Base-by-base conservation (phyloP, 148 eudicot species). In the Vaccinium vitisidaea region DNA sequence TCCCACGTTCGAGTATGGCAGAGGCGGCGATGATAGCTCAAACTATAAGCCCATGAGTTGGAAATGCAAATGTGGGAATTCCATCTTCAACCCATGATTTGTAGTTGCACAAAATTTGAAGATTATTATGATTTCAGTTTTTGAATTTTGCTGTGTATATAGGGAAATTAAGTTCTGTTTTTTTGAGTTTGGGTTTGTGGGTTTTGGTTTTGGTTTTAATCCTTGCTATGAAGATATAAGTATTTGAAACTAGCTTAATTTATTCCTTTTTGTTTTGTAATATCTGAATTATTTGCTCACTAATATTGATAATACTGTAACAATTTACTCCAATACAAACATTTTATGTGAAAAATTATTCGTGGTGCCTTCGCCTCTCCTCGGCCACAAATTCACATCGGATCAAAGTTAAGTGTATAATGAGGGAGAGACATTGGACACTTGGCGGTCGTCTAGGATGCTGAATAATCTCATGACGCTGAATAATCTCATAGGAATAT, bases 1-100 rank as follows among this genome's bases (percentile, higher is more conserved):
- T 30, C 52, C 82, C 23, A 48, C 49, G 53, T 78, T 85, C 46
- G 87, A 79, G 8, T 87, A 85, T 74, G 82, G 86, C 10, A 87
- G 85, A 67, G 88, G 85, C n/a, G 92, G 83, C 36, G 92, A 86
- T 27, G 87, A 43, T 83, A 61, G 77, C 83, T 89, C 93, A 49
- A 91, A 93, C 81, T 93, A 93, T 84, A 93, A 90, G 89, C 93
- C 95, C 81, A 89, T 93, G 91, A 90, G 92, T 76, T 93, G 95
- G 95, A 93, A 91, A 58, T 93, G 95, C 87, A 93, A 93, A 88
- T 93, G 95, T 85, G 95, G 93, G 36, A 79, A 87, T 77, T 87
- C 86, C 70, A 85, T 93, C 84, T 90, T 91, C 92, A 93, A 89
- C 79, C 95, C 95, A 53, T 92, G 85, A 88, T 16, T 52, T 71